These are phyloP conservation scores for Cyamopsis tetragonoloba DNA, from an alignment of 306 rosid genomes.

Conservation along the genomic window DNA sequence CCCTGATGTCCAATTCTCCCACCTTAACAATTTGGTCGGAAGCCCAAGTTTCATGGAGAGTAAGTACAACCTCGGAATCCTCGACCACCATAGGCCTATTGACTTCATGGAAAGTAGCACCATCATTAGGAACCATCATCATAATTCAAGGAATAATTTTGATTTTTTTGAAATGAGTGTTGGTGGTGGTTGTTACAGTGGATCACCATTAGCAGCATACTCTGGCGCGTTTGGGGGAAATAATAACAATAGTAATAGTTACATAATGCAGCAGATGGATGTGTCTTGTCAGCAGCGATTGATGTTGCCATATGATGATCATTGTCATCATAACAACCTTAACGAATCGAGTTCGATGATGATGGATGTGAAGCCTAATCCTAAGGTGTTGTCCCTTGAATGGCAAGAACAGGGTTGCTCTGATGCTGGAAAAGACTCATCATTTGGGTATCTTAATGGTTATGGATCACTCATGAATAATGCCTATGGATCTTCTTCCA, in stretches of 20 bases:
- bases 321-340: constrained; percentile 31
- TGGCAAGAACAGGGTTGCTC: constrained; percentile 92
- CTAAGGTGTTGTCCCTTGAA: constrained; percentile 72
- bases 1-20: constrained; percentile 65
- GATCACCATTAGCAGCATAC: constrained; percentile 33
- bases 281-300: constrained; percentile 74
- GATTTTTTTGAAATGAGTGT: constrained; percentile 59
- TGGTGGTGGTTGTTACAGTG: constrained; percentile 34
- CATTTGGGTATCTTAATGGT: constrained; percentile 59
- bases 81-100: constrained; percentile 52
- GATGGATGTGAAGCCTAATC: constrained; percentile 81
- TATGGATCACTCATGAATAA: constrained; percentile 70
- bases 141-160: constrained; percentile 37
- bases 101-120: constrained; percentile 78
- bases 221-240: constrained; percentile 67
- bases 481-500: constrained; percentile 61
- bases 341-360: constrained; percentile 36
- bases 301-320: constrained; percentile 60
- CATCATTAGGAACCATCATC: constrained; percentile 37
- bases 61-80: constrained; percentile 30
- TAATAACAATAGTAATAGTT: no score
- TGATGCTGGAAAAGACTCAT: constrained; percentile 62
- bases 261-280: no score
- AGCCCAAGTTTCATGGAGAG: constrained; percentile 46
- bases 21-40: constrained; percentile 47